These are phyloP conservation scores for Linnemannia exigua DNA, from an alignment of 192 early-diverging fungal genomes.

Conservation along the genomic window DNA sequence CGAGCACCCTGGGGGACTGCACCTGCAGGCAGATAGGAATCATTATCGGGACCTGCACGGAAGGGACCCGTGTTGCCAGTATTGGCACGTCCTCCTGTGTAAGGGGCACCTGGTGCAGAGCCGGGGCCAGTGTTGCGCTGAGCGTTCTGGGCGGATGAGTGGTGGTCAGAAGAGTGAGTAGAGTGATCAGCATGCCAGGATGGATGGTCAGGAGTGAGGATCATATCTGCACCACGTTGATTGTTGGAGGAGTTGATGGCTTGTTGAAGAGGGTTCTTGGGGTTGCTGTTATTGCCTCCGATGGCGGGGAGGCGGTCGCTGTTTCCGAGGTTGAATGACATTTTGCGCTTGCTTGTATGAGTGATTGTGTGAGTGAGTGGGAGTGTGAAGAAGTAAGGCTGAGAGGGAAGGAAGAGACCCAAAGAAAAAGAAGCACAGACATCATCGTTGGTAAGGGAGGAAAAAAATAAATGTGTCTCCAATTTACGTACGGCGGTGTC, in stretches of 20 bases:
- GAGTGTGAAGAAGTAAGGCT: background rate
- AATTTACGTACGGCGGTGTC: background rate
- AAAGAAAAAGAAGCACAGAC: background rate
- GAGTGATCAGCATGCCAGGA: slow-evolving; percentile 25
- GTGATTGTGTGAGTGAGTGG: background rate
- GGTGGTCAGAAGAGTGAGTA: background rate
- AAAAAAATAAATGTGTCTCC: background rate
- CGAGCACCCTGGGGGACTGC: slow-evolving; percentile 39
- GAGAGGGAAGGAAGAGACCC: background rate
- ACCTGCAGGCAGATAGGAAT: slow-evolving; percentile 27
- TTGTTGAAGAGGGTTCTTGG: slow-evolving; percentile 27
- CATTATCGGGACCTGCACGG: slow-evolving; percentile 20
- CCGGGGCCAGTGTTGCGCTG: background rate
- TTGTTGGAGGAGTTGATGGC: slow-evolving; percentile 25
- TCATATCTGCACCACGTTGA: slow-evolving; percentile 30
- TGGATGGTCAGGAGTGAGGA: slow-evolving; percentile 49
- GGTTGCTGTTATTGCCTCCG: background rate
- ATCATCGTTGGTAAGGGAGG: background rate
- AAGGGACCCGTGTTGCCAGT: slow-evolving; percentile 4
- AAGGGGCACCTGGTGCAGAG: slow-evolving; percentile 16
- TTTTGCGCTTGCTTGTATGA: background rate
- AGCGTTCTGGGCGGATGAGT: slow-evolving; percentile 1
- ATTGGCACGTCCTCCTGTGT: slow-evolving; percentile 22
- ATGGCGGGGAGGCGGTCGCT: slow-evolving; percentile 34
- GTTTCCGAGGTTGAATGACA: slow-evolving; percentile 46